phyloP scores from a whole-genome alignment of 2,329 filamentous ascomycete genomes.

The Metarhizium brunneum region DNA sequence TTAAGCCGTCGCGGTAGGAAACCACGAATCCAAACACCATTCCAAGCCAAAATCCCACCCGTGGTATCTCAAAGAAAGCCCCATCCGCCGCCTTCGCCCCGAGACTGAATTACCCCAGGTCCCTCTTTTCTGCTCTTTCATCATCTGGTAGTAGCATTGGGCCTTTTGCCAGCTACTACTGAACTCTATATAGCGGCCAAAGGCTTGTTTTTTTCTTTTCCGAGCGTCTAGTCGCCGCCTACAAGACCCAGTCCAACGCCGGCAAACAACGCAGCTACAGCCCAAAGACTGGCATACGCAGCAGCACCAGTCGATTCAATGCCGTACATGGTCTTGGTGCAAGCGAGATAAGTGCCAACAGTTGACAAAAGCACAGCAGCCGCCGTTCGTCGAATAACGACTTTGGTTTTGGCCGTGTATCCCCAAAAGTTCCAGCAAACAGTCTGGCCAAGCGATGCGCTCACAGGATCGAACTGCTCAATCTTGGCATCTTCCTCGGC shows the following conservation, averaged over 20 bases:
- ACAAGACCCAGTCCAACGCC: slow-evolving; percentile 47
- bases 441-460: slow-evolving; percentile 59
- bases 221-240: slow-evolving; percentile 27
- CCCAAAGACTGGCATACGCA: slow-evolving; percentile 69
- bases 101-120: neutral
- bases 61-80: neutral
- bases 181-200: neutral
- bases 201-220: neutral
- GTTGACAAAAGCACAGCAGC: slow-evolving; percentile 49
- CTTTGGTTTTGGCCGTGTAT: slow-evolving; percentile 51
- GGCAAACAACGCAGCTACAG: slow-evolving; percentile 49
- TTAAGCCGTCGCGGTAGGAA: neutral
- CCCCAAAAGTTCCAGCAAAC: slow-evolving; percentile 66
- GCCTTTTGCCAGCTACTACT: neutral
- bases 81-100: neutral
- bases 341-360: slow-evolving; percentile 53
- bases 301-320: slow-evolving; percentile 61
- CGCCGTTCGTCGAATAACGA: slow-evolving; percentile 55
- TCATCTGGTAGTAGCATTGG: neutral
- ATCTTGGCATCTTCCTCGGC: slow-evolving; percentile 38
- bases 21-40: neutral
- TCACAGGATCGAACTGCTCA: slow-evolving; percentile 51
- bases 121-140: neutral
- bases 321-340: slow-evolving; percentile 57
- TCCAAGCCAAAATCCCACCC: neutral